These are phyloP conservation scores for Ogataea hybrid DNA, from an alignment of 1,139 yeast species.

Conservation along the genomic window DNA sequence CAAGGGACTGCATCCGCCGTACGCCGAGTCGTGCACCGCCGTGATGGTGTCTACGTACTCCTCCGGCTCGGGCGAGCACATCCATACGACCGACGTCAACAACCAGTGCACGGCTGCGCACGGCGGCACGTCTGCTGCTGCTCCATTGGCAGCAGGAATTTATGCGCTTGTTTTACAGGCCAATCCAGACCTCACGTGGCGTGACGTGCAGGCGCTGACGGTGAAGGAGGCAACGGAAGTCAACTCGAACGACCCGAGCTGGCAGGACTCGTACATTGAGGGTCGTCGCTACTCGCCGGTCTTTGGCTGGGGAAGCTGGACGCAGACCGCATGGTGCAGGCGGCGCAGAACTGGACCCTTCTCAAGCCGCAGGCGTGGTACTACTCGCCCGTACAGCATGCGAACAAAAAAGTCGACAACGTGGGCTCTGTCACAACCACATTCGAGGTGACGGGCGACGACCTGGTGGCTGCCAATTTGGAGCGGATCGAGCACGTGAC, in stretches of 20 bases:
- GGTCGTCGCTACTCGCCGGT: slow-evolving; percentile 75
- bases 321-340: slow-evolving; percentile 70
- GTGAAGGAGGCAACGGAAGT: slow-evolving; percentile 72
- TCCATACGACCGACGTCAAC: slow-evolving; percentile 85
- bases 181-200: slow-evolving; percentile 90
- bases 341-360: slow-evolving; percentile 75
- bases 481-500: slow-evolving; percentile 84
- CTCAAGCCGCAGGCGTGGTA: slow-evolving; percentile 92
- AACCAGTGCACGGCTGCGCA: slow-evolving; percentile 70
- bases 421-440: slow-evolving; percentile 26
- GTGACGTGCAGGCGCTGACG: slow-evolving; percentile 87
- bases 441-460: slow-evolving; percentile 48
- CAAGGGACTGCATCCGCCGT: slow-evolving; percentile 79
- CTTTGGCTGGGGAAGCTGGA: slow-evolving; percentile 91
- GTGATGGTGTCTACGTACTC: slow-evolving; percentile 95
- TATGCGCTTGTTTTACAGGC: slow-evolving; percentile 78
- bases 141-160: slow-evolving; percentile 96
- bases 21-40: slow-evolving; percentile 93
- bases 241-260: slow-evolving; percentile 63
- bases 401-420: slow-evolving; percentile 27
- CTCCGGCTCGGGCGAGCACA: slow-evolving; percentile 86
- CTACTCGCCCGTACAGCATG: slow-evolving; percentile 45
- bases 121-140: slow-evolving; percentile 99
- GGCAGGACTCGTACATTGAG: slow-evolving; percentile 58
- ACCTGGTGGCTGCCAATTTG: slow-evolving; percentile 56